phyloP scores from a whole-genome alignment of 2,329 filamentous ascomycete species.

The Seiridium cupressi region DNA sequence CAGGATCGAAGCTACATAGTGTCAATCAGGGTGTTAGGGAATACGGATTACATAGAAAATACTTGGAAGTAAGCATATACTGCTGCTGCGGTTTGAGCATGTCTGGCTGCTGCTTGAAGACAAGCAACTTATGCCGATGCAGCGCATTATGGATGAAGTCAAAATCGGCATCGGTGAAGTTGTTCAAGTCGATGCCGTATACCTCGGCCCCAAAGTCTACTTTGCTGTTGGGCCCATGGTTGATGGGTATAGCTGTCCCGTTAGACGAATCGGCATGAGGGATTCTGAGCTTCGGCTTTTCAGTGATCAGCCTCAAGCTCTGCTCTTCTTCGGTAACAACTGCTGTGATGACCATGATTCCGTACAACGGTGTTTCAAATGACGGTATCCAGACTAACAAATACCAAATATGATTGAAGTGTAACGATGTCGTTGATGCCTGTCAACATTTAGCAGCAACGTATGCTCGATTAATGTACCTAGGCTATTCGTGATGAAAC shows the following conservation, averaged over 20 bases:
- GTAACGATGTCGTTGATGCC: too few relatives aligned
- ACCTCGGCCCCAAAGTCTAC: conserved; percentile 32
- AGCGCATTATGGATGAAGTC: conserved; percentile 61
- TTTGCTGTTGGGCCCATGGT: conserved; percentile 23
- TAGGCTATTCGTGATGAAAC: too few relatives aligned
- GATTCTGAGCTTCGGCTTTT: conserved; percentile 17
- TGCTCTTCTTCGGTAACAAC: conserved; percentile 19
- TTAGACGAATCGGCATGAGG: conserved; percentile 22
- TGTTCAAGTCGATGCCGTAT: conserved; percentile 34
- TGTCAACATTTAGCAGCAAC: too few relatives aligned
- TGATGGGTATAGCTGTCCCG: conserved; percentile 22
- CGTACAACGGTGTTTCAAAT: too few relatives aligned
- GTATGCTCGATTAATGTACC: too few relatives aligned
- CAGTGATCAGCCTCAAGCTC: conserved; percentile 13
- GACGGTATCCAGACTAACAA: too few relatives aligned
- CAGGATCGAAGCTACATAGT: conserved; percentile 27
- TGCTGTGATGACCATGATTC: conserved; percentile 20
- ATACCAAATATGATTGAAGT: too few relatives aligned
- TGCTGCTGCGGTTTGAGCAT: conserved; percentile 37
- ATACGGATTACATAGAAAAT: not conserved
- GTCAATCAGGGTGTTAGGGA: not conserved
- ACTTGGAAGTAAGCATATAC: conserved; percentile 28
- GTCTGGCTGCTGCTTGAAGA: conserved; percentile 66
- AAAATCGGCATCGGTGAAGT: conserved; percentile 59
- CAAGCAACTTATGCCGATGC: conserved; percentile 66